Conservation (phyloP, 164 flowering plant genomes). For the Protea cynaroides region DNA sequence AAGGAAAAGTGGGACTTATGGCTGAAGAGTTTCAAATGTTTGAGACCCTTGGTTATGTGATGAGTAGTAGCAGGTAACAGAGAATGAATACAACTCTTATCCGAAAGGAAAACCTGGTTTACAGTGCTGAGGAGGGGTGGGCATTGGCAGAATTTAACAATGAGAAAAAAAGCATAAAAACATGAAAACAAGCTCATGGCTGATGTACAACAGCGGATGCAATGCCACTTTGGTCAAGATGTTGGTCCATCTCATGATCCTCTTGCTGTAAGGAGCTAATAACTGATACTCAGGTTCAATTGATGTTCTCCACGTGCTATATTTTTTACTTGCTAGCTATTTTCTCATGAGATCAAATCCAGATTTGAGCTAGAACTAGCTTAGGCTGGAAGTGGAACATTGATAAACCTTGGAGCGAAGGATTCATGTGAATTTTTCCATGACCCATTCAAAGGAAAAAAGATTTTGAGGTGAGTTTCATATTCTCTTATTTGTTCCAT, state of each 20-base stretch:
- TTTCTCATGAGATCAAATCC: too few species aligned
- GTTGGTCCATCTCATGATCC: constrained; percentile 91
- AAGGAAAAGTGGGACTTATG: constrained; percentile 98
- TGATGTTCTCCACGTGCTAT: too few species aligned
- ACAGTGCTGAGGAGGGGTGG: constrained; percentile 93
- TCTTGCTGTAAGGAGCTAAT: constrained; percentile 58
- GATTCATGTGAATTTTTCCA: too few species aligned
- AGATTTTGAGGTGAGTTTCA: too few species aligned
- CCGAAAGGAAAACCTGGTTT: constrained; percentile 97
- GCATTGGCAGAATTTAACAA: constrained; percentile 91
- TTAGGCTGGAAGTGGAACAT: too few species aligned
- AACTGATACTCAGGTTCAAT: constrained; percentile 36
- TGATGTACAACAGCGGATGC: constrained; percentile 86
- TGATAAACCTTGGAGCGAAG: too few species aligned
- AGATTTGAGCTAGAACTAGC: too few species aligned
- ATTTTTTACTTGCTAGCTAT: too few species aligned
- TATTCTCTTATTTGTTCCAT: too few species aligned
- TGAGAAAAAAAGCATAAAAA: constrained; percentile 88
- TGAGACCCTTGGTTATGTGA: constrained; percentile 94
- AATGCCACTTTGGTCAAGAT: constrained; percentile 91
- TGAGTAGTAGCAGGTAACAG: constrained; percentile 99
- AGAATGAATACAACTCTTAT: constrained; percentile 99
- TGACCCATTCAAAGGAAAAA: too few species aligned
- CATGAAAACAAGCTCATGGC: constrained; percentile 96
- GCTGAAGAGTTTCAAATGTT: constrained; percentile 92